These are phyloP conservation scores for Fusarium marasasianum DNA, from an alignment of 2,329 filamentous ascomycete genomes.

Conservation along the genomic window DNA sequence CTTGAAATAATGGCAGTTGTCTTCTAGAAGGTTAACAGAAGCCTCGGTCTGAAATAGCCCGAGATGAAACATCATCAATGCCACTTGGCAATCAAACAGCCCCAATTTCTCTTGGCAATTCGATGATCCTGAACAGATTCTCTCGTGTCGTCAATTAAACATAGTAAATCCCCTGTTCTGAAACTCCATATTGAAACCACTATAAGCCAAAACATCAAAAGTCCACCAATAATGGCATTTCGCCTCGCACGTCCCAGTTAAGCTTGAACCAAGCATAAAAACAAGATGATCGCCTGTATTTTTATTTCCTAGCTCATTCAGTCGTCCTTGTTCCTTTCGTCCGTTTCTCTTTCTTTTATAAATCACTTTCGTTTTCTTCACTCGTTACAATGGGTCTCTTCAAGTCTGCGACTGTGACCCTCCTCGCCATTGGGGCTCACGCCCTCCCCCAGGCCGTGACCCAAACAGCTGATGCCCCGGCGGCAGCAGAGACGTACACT, in stretches of 20 bases:
- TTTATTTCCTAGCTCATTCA: not conserved
- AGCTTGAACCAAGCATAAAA: slow-evolving; percentile 1
- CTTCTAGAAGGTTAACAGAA: not conserved
- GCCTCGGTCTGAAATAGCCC: not conserved
- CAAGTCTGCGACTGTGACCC: slow-evolving; percentile 12
- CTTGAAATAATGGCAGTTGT: rapidly evolving
- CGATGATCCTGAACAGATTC: not conserved
- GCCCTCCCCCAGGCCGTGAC: slow-evolving; percentile 28
- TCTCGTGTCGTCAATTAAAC: not conserved
- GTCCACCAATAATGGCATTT: slow-evolving; percentile 19
- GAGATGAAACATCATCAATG: slow-evolving; percentile 5
- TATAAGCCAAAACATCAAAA: not conserved
- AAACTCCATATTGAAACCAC: slow-evolving; percentile 25
- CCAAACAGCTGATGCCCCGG: slow-evolving; percentile 4
- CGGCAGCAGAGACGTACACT: slow-evolving; percentile 36
- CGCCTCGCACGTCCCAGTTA: not conserved
- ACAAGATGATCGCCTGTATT: not conserved
- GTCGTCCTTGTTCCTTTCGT: not conserved
- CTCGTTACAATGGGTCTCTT: slow-evolving; percentile 26
- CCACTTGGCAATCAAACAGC: slow-evolving; percentile 14
- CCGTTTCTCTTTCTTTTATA: not conserved
- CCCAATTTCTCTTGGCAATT: not conserved
- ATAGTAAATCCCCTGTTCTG: not conserved
- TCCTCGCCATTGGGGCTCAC: slow-evolving; percentile 21
- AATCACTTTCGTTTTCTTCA: not conserved